Evolutionary conservation across 2,329 filamentous ascomycete species (phyloP), one percentile per base, ranked within the genome.

Genomic region (Epichloe aotearoae): DNA sequence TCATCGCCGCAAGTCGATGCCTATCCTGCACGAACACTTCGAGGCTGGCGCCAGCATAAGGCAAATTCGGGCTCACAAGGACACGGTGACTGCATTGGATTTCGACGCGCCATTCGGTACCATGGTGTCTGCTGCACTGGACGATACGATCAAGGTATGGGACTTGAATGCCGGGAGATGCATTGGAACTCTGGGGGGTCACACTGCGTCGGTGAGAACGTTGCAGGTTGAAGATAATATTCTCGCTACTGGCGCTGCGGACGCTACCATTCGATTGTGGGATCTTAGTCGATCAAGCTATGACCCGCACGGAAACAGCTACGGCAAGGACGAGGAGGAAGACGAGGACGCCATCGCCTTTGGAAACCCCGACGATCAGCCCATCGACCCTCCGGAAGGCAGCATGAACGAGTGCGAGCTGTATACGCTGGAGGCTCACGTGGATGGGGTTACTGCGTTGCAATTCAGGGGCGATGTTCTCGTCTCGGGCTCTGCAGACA

Each of bases 91-190:
- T 1, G 86, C 91, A 7, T 66, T 98, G 54, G 93, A 97, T 68
- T 98, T 98, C 66, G 93, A 98, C 64, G 86, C 85, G n/a, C 93
- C 93, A 0, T 97, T 97, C 66, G 93, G 93, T 15, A 94, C 88
- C 19, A 82, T 97, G 79, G 88, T 97, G 5, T 91, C 89, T 7
- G 85, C 93, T 10, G 87, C 90, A 10, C 72, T 96, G 61, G 93
- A 98, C 64, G 93, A 98, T 65, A 90, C 88, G 1, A 86, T 98
- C 42, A 80, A 87, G 54, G 93, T 98, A 19, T 98, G 93, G 93
- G 93, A 98, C 67, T 73, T 98, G 56, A 96, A 93, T 62, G 86
- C 88, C 3, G 93, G 93, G 38, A 80, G 90, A 36, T 97, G 91
- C 66, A 90, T 95, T 62, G 93, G 93, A 26, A 73, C 87, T 59